phyloP scores from a whole-genome alignment of 768 basidiomycete genomes.

The Tricholomella constricta region DNA sequence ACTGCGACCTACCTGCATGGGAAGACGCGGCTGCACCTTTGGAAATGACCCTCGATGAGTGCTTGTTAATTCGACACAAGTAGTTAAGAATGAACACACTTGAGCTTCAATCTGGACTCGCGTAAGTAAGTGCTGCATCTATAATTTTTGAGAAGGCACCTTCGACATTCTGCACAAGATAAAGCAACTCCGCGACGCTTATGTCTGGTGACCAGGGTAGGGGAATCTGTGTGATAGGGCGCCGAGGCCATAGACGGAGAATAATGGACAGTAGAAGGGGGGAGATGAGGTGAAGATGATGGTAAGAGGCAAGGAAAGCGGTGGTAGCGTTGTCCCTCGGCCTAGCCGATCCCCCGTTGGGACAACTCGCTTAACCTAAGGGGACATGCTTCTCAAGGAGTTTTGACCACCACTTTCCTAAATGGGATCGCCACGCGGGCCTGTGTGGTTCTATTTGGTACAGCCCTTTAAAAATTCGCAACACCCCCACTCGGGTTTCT shows the following conservation, averaged over 20 bases:
- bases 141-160: constrained; percentile 37
- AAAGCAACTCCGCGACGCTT: constrained; percentile 59
- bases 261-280: constrained; percentile 16
- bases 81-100: constrained; percentile 40
- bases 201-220: constrained; percentile 38
- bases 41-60: constrained; percentile 15
- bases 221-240: constrained; percentile 25
- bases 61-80: constrained; percentile 6
- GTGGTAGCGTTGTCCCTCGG: constrained; percentile 20
- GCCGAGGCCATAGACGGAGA: constrained; percentile 23
- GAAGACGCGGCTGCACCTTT: constrained; percentile 64
- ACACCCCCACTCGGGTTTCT: constrained; percentile 14
- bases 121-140: constrained; percentile 12
- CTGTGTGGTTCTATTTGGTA: constrained; percentile 30
- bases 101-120: constrained; percentile 60
- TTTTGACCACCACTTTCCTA: constrained; percentile 2
- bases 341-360: constrained; percentile 29
- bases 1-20: constrained; percentile 54
- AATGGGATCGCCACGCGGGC: constrained; percentile 11
- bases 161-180: constrained; percentile 71
- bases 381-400: constrained; percentile 7
- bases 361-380: constrained; percentile 8
- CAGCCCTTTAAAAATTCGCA: constrained; percentile 15
- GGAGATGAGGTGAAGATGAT: constrained; percentile 25
- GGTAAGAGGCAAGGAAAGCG: constrained; percentile 23